Base-by-base conservation (phyloP, 176 grass and related monocot species). In the Oryza nivara region DNA sequence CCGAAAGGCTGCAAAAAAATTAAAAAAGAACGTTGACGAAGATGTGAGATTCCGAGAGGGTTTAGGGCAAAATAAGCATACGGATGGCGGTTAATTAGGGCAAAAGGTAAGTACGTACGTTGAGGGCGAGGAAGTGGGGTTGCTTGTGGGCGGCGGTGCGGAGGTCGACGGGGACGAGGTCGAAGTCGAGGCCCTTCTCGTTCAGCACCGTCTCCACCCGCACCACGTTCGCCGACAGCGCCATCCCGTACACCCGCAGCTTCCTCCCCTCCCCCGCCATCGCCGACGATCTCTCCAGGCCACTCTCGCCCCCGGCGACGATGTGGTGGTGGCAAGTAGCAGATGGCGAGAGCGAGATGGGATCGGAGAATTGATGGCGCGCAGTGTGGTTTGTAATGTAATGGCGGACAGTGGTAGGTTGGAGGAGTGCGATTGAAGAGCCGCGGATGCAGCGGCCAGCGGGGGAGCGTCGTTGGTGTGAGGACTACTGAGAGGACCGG, bases 121-220 rank as follows among this genome's bases (percentile, higher is more conserved):
- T 98, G 67, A 93, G 87, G 8, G 91, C 89, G 68, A 98, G 87
- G 85, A 98, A 98, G 0, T 89, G 61, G 20, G 95, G 95, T 11
- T 93, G 86, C 67, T 98, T 95, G 79, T 98, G 95, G 2, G 80
- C 92, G 68, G 82, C 92, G 76, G 83, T 54, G 84, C 82, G 76
- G 85, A 98, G 89, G 80, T 98, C 95, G 85, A 98, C 89, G 87
- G 46, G 40, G 87, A 86, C 11, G 87, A 95, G 19, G 13, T 98
- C 92, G 87, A 86, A 98, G 0, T 95, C 88, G 82, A 95, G 79
- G 14, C 48, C 95, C 79, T 88, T 87, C 91, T 98, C 95, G 82
- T 98, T 89, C 5, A 98, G 87, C 82, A 54, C 87, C 3, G 89
- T 74, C 28, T 82, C 43, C 54, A 77, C 89, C 67, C 95, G 82